These are phyloP conservation scores for Lepidium sativum DNA, from an alignment of 345 rosid genomes.

Conservation along the genomic window DNA sequence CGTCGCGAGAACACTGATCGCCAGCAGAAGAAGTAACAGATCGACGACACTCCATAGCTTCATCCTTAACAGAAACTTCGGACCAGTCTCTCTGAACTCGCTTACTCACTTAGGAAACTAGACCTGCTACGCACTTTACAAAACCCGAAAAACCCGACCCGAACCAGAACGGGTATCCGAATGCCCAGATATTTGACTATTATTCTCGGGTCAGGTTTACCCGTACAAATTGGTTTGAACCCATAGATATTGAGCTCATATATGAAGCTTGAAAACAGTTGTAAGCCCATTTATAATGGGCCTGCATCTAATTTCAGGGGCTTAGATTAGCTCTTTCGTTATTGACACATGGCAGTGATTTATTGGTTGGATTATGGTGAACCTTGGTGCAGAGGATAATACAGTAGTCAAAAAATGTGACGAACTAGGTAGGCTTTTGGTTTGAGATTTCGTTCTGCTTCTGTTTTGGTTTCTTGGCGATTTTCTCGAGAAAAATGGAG, in stretches of 20 bases:
- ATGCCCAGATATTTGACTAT: background rate
- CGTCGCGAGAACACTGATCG: slow-evolving; percentile 38
- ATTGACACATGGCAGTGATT: background rate
- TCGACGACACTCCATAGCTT: slow-evolving; percentile 29
- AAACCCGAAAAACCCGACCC: background rate
- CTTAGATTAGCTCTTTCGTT: background rate
- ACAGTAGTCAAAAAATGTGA: background rate
- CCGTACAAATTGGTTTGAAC: background rate
- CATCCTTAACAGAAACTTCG: slow-evolving; percentile 22
- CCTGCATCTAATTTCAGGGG: background rate
- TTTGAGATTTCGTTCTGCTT: slow-evolving; percentile 12
- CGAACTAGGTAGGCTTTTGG: slow-evolving; percentile 27
- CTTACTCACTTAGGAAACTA: background rate
- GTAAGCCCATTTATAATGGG: background rate
- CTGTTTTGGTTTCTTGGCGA: background rate
- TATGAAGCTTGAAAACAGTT: background rate
- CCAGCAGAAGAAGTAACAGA: slow-evolving; percentile 35
- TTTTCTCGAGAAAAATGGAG: slow-evolving; percentile 50
- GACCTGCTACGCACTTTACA: background rate
- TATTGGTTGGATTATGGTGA: slow-evolving; percentile 10
- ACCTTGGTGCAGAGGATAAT: slow-evolving; percentile 11
- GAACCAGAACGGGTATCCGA: no score
- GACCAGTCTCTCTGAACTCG: slow-evolving; percentile 9
- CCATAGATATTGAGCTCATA: no score
- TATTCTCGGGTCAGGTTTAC: slow-evolving; percentile 21